phyloP scores from a whole-genome alignment of 2,329 filamentous ascomycete species.

The Colletotrichum trifolii region DNA sequence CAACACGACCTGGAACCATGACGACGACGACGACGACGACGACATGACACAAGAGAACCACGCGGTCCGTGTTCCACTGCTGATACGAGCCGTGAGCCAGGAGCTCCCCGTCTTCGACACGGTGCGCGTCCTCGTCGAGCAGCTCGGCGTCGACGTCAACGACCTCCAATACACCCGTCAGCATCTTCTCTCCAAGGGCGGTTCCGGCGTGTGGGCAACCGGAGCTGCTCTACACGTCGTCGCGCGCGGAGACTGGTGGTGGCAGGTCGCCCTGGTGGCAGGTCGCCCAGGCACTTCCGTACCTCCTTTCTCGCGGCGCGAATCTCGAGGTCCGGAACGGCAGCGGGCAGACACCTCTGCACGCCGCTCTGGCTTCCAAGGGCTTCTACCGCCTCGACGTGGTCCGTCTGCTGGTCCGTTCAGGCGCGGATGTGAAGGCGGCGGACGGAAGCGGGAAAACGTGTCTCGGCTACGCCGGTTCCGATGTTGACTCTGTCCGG shows the following conservation, averaged over 20 bases:
- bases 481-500: conserved; percentile 18
- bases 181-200: neutral
- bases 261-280: neutral
- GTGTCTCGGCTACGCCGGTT: conserved; percentile 27
- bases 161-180: conserved; percentile 13
- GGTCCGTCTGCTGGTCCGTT: too few species aligned
- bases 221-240: neutral
- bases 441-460: conserved; percentile 7
- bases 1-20: neutral
- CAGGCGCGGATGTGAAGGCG: too few species aligned
- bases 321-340: conserved; percentile 16
- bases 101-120: conserved; percentile 49
- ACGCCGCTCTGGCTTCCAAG: conserved; percentile 8
- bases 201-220: too few species aligned
- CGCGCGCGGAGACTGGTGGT: neutral
- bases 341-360: conserved; percentile 29
- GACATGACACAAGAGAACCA: neutral
- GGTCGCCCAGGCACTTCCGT: conserved; percentile 31
- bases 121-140: conserved; percentile 47
- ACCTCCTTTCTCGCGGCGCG: conserved; percentile 18
- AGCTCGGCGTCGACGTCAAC: conserved; percentile 47
- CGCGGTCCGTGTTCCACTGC: conserved; percentile 31
- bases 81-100: conserved; percentile 43
- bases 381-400: too few species aligned
- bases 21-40: neutral